Evolutionary conservation across 2,329 filamentous ascomycete genomes (phyloP).

Genomic region (Monosporascus sp.): DNA sequence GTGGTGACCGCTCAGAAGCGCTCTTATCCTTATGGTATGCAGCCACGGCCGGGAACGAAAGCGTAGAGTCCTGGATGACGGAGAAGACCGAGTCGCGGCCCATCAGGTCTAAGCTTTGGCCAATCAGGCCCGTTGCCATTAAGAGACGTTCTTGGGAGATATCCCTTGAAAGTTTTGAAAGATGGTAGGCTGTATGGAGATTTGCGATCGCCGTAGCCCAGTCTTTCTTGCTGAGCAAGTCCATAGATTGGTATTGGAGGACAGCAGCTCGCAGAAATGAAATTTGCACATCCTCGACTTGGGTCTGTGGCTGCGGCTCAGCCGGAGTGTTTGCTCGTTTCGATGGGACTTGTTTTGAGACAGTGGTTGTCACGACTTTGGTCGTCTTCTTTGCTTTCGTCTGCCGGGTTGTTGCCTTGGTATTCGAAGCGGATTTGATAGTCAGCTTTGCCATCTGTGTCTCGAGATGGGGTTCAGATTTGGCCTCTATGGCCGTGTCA

Average conservation of each 20-base stretch:
- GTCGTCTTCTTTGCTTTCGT: conserved; percentile 12
- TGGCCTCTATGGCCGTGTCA: conserved; percentile 3
- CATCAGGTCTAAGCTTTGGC: conserved; percentile 67
- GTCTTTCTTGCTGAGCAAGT: conserved; percentile 43
- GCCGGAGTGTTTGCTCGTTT: conserved; percentile 12
- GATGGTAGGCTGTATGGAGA: conserved; percentile 44
- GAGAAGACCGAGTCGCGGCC: conserved; percentile 78
- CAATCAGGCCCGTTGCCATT: conserved; percentile 62
- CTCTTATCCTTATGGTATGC: conserved; percentile 32
- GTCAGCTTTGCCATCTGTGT: conserved; percentile 30
- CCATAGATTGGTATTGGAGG: conserved; percentile 37
- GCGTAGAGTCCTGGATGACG: conserved; percentile 84
- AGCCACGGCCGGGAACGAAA: conserved; percentile 72
- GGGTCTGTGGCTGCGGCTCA: conserved; percentile 6
- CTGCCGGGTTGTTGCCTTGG: conserved; percentile 13
- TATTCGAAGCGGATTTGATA: conserved; percentile 24
- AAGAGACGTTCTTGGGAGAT: conserved; percentile 50
- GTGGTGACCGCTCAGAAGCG: conserved; percentile 29
- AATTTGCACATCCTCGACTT: conserved; percentile 27
- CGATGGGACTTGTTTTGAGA: conserved; percentile 22
- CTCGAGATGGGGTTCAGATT: conserved; percentile 25
- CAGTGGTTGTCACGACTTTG: conserved; percentile 18
- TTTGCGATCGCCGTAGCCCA: conserved; percentile 53
- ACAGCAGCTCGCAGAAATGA: conserved; percentile 33
- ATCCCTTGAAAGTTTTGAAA: conserved; percentile 35